Conservation (phyloP, 495 filamentous ascomycete genomes). For the Neurospora sp. region DNA sequence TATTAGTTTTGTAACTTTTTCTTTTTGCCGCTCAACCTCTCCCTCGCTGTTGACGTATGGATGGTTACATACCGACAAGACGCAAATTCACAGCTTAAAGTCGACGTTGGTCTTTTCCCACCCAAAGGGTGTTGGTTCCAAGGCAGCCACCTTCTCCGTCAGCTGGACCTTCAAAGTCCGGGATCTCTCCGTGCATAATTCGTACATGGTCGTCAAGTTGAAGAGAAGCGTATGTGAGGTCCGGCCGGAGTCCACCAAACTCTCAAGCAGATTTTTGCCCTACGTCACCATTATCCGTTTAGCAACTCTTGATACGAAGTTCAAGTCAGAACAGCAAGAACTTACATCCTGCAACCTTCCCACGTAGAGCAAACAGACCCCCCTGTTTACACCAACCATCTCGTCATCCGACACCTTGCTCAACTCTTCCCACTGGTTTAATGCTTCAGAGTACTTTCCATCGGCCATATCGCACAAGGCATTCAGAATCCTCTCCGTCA, state of each 20-base stretch:
- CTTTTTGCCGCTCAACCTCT: neutral
- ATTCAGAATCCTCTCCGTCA: conserved; percentile 34
- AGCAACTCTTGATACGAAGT: conserved; percentile 1
- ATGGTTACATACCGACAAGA: neutral
- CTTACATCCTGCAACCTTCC: conserved; percentile 64
- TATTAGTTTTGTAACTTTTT: neutral
- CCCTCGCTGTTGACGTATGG: neutral
- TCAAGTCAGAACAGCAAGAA: neutral
- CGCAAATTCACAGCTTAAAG: conserved; percentile 57
- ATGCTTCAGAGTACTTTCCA: conserved; percentile 55
- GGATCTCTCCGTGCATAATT: conserved; percentile 76
- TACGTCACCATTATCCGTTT: conserved; percentile 13
- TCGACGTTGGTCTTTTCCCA: conserved; percentile 63
- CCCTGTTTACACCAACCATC: conserved; percentile 67
- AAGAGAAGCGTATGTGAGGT: conserved; percentile 71
- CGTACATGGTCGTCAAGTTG: conserved; percentile 85
- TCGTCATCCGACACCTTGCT: conserved; percentile 35
- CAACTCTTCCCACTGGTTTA: conserved; percentile 52
- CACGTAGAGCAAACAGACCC: conserved; percentile 72
- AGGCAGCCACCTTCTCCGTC: conserved; percentile 55
- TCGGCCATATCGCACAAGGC: conserved; percentile 73
- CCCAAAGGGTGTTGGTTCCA: conserved; percentile 35
- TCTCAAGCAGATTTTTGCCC: conserved; percentile 54
- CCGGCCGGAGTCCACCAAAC: conserved; percentile 46
- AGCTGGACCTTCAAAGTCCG: conserved; percentile 55